Percentiles rank a stretch among this genome's conserved stretches.
These are phyloP conservation scores for Kwoniella sp. DNA, from an alignment of 768 basidiomycete genomes.

Conservation along the genomic window DNA sequence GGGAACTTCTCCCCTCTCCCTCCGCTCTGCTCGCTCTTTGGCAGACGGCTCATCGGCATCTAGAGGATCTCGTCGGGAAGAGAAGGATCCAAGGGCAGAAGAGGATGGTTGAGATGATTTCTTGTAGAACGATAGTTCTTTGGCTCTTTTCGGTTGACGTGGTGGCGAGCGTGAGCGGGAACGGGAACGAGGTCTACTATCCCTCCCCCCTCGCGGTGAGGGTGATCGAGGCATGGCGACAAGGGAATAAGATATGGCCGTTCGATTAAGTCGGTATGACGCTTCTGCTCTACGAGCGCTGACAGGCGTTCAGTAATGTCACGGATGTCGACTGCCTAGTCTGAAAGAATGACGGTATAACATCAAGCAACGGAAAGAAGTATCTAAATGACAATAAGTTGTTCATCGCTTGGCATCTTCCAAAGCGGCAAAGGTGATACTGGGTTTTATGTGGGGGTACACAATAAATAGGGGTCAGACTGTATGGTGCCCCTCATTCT, in stretches of 20 bases:
- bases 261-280: too few species aligned
- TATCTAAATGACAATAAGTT: too few species aligned
- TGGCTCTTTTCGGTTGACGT: conserved; percentile 30
- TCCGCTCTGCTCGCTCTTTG: conserved; percentile 37
- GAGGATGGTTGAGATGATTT: conserved; percentile 45
- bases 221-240: conserved; percentile 39
- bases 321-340: too few species aligned
- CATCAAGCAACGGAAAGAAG: too few species aligned
- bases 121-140: conserved; percentile 57
- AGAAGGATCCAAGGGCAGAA: conserved; percentile 41
- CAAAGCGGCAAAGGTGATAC: too few species aligned
- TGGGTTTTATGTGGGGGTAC: too few species aligned
- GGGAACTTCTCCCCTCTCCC: conserved; percentile 46
- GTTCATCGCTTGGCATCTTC: too few species aligned
- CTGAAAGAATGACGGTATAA: too few species aligned
- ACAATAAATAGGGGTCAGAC: too few species aligned
- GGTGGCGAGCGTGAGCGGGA: conserved; percentile 37
- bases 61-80: conserved; percentile 45
- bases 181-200: conserved; percentile 22
- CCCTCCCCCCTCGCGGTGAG: conserved; percentile 34
- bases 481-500: conserved; percentile 10
- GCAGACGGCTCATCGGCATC: conserved; percentile 37
- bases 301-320: too few species aligned
- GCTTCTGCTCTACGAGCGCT: too few species aligned
- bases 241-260: neutral